Evolutionary conservation across 345 rosid species (phyloP).

Genomic region (Euphorbia pulcherrima): DNA sequence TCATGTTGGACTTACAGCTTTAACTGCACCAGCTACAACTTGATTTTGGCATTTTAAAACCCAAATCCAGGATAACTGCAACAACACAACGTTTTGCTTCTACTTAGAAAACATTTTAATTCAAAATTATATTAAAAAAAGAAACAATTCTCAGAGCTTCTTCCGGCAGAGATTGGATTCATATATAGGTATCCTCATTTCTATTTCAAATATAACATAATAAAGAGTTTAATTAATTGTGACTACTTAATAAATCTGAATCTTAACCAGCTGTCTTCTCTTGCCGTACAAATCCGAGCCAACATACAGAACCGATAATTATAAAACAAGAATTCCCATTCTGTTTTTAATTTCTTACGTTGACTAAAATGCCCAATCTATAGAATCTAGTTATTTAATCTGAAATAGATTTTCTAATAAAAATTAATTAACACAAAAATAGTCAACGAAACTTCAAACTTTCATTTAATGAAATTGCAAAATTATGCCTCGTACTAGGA

Average conservation of each 20-base stretch:
- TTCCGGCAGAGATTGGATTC: constrained; percentile 26
- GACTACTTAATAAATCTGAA: constrained; percentile 42
- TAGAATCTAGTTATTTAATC: too few species aligned
- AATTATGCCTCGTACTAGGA: too few species aligned
- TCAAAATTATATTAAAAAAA: too few species aligned
- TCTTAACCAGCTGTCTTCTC: constrained; percentile 39
- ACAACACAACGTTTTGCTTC: background rate
- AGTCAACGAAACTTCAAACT: too few species aligned
- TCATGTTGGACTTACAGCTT: background rate
- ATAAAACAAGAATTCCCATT: too few species aligned
- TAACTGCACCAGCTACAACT: constrained; percentile 16
- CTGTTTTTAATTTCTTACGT: too few species aligned
- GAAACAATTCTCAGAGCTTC: constrained; percentile 26
- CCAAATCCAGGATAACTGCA: constrained; percentile 22
- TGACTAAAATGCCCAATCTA: too few species aligned
- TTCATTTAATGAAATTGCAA: too few species aligned
- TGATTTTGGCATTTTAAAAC: constrained; percentile 6
- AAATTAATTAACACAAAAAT: too few species aligned
- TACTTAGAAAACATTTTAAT: too few species aligned
- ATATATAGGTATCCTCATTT: constrained; percentile 18
- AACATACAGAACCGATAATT: too few species aligned
- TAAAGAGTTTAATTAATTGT: background rate
- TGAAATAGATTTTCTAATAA: too few species aligned
- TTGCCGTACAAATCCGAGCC: constrained; percentile 43
- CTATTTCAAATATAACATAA: constrained; percentile 18